Evolutionary conservation across 2,329 filamentous ascomycete genomes (phyloP).

Genomic region (Dothidotthia symphoricarpi): DNA sequence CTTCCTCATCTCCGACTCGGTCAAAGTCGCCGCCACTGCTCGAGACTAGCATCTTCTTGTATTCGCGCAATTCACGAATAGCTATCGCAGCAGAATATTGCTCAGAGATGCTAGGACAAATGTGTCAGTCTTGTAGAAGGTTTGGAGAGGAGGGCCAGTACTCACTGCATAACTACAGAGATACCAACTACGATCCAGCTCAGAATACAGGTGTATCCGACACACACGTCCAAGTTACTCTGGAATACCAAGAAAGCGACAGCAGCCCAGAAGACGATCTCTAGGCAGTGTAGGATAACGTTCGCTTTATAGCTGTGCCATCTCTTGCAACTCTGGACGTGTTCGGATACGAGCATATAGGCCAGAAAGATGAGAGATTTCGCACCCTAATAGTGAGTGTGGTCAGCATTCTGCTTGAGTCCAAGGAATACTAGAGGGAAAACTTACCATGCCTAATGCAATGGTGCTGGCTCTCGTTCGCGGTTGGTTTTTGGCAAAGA

Average conservation of each 20-base stretch:
- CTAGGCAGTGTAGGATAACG: conserved; percentile 44
- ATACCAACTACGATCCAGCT: conserved; percentile 22
- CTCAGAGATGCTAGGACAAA: conserved; percentile 4
- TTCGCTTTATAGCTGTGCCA: conserved; percentile 47
- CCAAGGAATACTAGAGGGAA: neutral
- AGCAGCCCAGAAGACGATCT: conserved; percentile 46
- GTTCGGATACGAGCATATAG: conserved; percentile 45
- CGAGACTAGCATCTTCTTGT: conserved; percentile 26
- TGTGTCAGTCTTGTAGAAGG: neutral
- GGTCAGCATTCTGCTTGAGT: neutral
- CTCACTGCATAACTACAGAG: conserved; percentile 15
- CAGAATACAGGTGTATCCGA: conserved; percentile 16
- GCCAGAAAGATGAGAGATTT: conserved; percentile 45
- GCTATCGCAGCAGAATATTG: conserved; percentile 9
- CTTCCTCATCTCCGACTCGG: conserved; percentile 2
- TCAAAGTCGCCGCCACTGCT: conserved; percentile 40
- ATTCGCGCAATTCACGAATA: conserved; percentile 11
- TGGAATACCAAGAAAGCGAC: conserved; percentile 33
- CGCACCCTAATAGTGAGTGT: conserved; percentile 22
- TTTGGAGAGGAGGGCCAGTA: neutral
- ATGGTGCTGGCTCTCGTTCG: conserved; percentile 21
- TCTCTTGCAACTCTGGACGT: conserved; percentile 31
- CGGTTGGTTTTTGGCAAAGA: conserved; percentile 24
- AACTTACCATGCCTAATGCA: conserved; percentile 23
- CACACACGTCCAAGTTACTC: conserved; percentile 17